phyloP scores from a whole-genome alignment of 129 eudicot species.

The Helichrysum umbraculigerum region DNA sequence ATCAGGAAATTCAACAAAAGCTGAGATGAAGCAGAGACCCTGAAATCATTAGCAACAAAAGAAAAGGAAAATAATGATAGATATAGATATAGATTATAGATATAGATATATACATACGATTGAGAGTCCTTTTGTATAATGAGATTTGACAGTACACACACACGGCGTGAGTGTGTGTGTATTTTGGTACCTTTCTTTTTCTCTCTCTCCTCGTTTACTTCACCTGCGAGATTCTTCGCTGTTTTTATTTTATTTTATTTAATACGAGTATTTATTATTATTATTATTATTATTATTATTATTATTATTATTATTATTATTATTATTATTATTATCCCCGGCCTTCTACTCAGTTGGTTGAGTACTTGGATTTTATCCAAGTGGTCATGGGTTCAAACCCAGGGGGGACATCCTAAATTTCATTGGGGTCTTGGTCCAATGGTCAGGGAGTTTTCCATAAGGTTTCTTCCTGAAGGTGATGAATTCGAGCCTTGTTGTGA shows the following conservation, averaged over 20 bases:
- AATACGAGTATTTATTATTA: no score
- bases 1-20: slow-evolving; percentile 12
- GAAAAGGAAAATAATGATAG: not conserved
- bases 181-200: not conserved
- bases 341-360: no score
- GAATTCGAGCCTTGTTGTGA: no score
- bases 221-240: slow-evolving; percentile 62
- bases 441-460: no score
- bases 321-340: no score
- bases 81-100: not conserved
- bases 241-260: slow-evolving; percentile 29
- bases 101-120: slow-evolving; percentile 4
- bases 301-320: no score
- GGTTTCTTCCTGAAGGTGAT: no score
- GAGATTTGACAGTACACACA: slow-evolving; percentile 45
- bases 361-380: no score
- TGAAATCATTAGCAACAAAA: slow-evolving; percentile 38
- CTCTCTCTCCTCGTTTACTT: slow-evolving; percentile 53
- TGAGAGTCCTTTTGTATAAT: slow-evolving; percentile 4
- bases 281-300: no score
- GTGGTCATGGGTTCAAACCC: no score
- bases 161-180: slow-evolving; percentile 15
- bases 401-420: no score
- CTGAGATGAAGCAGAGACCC: slow-evolving; percentile 42
- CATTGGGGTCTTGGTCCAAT: no score